A percentile compares a stretch with the other conserved stretches of the same genome.
Conservation (phyloP, 805 yeast genomes). For the Sugiyamaella mastotermitis region DNA sequence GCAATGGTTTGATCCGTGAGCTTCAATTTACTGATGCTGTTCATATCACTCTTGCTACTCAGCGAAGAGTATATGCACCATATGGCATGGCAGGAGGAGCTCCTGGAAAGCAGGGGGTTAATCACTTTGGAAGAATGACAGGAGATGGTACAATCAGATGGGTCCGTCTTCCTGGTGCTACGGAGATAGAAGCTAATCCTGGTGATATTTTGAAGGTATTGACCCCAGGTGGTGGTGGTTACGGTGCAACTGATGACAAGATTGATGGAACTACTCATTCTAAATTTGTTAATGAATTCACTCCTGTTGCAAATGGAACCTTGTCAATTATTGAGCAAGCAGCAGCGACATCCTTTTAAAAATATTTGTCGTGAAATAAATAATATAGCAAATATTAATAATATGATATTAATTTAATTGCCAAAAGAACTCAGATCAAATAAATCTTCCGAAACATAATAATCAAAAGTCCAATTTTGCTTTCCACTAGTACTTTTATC, state of each 20-base stretch:
- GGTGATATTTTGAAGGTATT: constrained; percentile 64
- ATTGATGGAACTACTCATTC: not conserved
- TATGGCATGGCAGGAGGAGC: constrained; percentile 82
- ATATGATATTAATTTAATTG: too few species aligned
- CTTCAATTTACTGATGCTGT: constrained; percentile 70
- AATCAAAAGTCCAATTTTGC: too few species aligned
- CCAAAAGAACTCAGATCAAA: too few species aligned
- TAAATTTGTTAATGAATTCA: too few species aligned
- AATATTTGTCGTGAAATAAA: too few species aligned
- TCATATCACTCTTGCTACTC: constrained; percentile 75
- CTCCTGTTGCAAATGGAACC: too few species aligned
- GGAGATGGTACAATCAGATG: constrained; percentile 27
- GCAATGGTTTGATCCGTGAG: constrained; percentile 82
- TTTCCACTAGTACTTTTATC: too few species aligned
- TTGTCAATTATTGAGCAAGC: too few species aligned
- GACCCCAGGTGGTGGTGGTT: constrained; percentile 90
- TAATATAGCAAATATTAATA: too few species aligned
- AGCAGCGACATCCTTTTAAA: too few species aligned
- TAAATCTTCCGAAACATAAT: too few species aligned
- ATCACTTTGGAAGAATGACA: constrained; percentile 34
- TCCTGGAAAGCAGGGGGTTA: constrained; percentile 67
- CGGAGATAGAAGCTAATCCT: constrained; percentile 46
- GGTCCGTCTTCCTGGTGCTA: constrained; percentile 59
- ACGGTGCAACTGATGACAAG: constrained; percentile 29
- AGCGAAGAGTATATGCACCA: constrained; percentile 79